Base-by-base conservation (phyloP, 2,329 filamentous ascomycete species). In the Ceratocystis ficicola region DNA sequence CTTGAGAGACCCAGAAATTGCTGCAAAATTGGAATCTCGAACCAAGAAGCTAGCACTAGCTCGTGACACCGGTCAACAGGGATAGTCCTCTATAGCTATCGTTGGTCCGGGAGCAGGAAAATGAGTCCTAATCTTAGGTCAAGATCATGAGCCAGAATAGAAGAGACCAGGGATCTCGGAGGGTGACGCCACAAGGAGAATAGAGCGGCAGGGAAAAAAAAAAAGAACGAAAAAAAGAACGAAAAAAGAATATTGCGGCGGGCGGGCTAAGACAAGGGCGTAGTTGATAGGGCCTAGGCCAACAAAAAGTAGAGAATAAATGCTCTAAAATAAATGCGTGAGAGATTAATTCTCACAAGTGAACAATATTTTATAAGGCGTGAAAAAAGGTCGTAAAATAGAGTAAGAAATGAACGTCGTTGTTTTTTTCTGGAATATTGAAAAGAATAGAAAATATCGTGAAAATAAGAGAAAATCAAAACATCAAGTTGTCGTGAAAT, bases 391-490 rank as follows among this genome's bases (percentile, higher is more conserved):
- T 44, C 61, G 61, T 64, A 36, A 50, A 48, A 50, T 12, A 63
- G 28, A 46, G 17, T 17, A 44, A 8, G 44, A 44, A 55, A 36
- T 7, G n/a, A 55, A 50, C 2, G 48, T 55, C 57, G 60, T 44
- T 44, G 25, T 46, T 50, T 25, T 25, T 15, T 46, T 41, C 6
- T 44, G 57, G 62, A 65, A 48, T 65, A 67, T 64, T 48, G 66
- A 63, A 50, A 60, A 32, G 44, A 65, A 50, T 50, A 25, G 48
- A 57, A 57, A 57, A 28, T 5, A 57, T 30, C 5, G 22, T 15
- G n/a, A 66, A 66, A 59, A 70, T 69, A 59, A 17, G 57, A 25
- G 30, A 60, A 66, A 36, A 64, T 50, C 7, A 36, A 61, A 67
- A 48, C 25, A 32, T 15, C 3, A 41, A 41, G 36, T 41, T 36